Base-by-base conservation (phyloP, 2,329 filamentous ascomycete species). In the Podosphaera fusca region DNA sequence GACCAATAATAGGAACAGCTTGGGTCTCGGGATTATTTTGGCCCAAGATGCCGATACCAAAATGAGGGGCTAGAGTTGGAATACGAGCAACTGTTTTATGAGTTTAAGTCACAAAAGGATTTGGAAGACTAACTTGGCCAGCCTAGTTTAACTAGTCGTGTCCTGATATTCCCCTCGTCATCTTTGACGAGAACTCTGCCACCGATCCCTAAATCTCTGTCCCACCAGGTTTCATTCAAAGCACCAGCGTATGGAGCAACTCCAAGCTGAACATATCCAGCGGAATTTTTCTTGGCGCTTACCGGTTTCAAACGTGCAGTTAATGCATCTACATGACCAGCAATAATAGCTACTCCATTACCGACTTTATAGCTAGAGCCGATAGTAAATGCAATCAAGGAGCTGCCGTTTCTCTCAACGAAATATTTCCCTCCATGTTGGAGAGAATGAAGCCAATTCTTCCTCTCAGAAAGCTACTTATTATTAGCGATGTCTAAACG, bases 181-280 rank as follows among this genome's bases (percentile, higher is more conserved):
- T 95, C 82, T 61, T 82, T 85, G 51, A 96, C 82, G 54, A 96
- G 75, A 3, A 96, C 90, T 50, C 88, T 77, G 45, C 92, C 92
- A 61, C 88, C 92, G 64, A 96, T 85, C 62, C 85, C 83, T 55
- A 98, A 76, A 69, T 98, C 92, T 42, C 92, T 80, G 69, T 96
- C 92, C 90, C 89, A 96, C 92, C 92, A 96, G 0, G 92, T 96
- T 60, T 76, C 75, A 67, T 89, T 92, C 60, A 96, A 72, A 1
- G 75, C 88, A 55, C 92, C 90, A 8, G 88, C 90, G 67, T 96
- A 98, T 0, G 86, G 92, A 2, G 92, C 89, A 56, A 96, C 87
- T 31, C 87, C 90, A 5, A 96, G 77, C 72, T 96, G 87, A 34
- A 87, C 69, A 67, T 87, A 98, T 56, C 92, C 90, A 36, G 85